phyloP scores from a whole-genome alignment of 345 rosid genomes.

The Ricinus communis region DNA sequence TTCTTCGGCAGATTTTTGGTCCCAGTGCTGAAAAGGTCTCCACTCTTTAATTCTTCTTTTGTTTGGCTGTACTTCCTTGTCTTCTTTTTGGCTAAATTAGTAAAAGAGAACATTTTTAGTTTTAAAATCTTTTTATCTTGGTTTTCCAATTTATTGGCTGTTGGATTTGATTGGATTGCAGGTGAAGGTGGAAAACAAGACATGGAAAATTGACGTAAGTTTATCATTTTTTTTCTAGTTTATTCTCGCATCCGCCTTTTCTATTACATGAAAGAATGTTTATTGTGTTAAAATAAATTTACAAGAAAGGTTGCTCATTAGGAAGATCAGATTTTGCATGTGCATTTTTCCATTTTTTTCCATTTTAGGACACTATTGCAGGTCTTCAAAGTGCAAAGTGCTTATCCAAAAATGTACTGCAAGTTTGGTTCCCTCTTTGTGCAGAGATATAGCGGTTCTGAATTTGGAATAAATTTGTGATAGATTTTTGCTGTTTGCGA shows the following conservation, averaged over 20 bases:
- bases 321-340: background rate
- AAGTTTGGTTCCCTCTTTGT: background rate
- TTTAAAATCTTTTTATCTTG: background rate
- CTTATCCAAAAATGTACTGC: background rate
- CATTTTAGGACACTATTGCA: background rate
- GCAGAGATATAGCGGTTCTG: background rate
- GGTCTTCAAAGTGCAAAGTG: background rate
- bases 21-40: slow-evolving; percentile 81
- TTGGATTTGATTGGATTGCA: slow-evolving; percentile 38
- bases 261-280: too few species aligned
- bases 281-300: too few species aligned
- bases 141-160: background rate
- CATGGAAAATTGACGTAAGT: slow-evolving; percentile 91
- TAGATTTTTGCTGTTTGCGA: background rate
- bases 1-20: slow-evolving; percentile 81
- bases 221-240: background rate
- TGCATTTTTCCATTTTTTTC: background rate
- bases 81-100: too few species aligned
- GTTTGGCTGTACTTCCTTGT: too few species aligned
- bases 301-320: background rate
- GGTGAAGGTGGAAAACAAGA: slow-evolving; percentile 93
- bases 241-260: too few species aligned
- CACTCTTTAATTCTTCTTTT: background rate
- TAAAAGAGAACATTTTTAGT: background rate
- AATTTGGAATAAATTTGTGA: background rate